phyloP scores from a whole-genome alignment of 495 filamentous ascomycete genomes.

The Saxophila tyrrhenica region DNA sequence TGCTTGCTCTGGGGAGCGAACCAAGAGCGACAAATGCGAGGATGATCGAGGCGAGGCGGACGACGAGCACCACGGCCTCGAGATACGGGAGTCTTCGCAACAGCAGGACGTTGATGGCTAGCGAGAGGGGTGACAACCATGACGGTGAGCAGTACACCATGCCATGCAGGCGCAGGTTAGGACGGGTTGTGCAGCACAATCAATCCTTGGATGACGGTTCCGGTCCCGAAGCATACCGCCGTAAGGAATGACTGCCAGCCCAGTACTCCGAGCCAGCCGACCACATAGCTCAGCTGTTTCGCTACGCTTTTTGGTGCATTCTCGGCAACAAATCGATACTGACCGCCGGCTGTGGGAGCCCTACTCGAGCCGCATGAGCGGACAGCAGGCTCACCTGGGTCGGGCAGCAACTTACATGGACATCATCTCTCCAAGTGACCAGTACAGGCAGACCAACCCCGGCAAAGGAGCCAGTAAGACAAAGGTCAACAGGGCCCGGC shows the following conservation, averaged over 20 bases:
- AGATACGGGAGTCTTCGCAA: slow-evolving; percentile 34
- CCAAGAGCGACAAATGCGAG: slow-evolving; percentile 31
- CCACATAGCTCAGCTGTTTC: slow-evolving; percentile 11
- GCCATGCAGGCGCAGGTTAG: slow-evolving; percentile 36
- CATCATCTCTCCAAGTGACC: slow-evolving; percentile 1
- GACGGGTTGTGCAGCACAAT: slow-evolving; percentile 28
- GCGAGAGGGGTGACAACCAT: neutral
- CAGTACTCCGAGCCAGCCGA: slow-evolving; percentile 4
- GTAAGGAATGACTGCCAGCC: slow-evolving; percentile 14
- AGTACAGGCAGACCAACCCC: neutral
- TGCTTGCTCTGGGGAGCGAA: slow-evolving; percentile 32
- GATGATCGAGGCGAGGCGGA: slow-evolving; percentile 32
- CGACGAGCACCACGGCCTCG: slow-evolving; percentile 33
- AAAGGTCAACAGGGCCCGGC: neutral
- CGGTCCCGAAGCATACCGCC: slow-evolving; percentile 23
- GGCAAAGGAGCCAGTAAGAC: neutral
- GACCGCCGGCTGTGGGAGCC: neutral
- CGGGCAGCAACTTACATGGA: neutral
- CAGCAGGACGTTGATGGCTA: slow-evolving; percentile 30
- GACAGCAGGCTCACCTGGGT: neutral
- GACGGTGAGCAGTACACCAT: slow-evolving; percentile 22
- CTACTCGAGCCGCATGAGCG: neutral
- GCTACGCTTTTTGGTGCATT: neutral
- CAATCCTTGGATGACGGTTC: slow-evolving; percentile 32
- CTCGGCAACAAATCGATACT: slow-evolving; percentile 1